Base-by-base conservation (phyloP, 495 filamentous ascomycete genomes). In the Cercophora newfieldiana region DNA sequence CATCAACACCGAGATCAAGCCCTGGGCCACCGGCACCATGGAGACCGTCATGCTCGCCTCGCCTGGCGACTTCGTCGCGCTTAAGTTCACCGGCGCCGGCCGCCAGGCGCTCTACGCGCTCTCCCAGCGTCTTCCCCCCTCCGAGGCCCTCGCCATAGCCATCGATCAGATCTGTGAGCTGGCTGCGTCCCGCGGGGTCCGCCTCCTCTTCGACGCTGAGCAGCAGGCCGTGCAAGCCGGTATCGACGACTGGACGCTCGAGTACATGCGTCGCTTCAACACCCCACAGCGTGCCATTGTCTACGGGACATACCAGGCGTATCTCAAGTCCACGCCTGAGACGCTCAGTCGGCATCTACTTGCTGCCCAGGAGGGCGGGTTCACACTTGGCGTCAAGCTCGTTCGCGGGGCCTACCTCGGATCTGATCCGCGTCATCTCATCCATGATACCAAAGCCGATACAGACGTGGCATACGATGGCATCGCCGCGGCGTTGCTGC, bases 21-120 rank as follows among this genome's bases (percentile, higher is more conserved):
- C 81, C 29, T 97, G 93, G 93, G 80, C 86, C 33, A 81, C 86
- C 44, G 91, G 92, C 4, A 91, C 90, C 4, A 68, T 94, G 60
- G 85, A 89, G 67, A 95, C 92, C 0, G 88, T 97, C 6, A 79
- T 85, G 18, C 88, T 96, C 79, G 85, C 90, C 0, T 81, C 83
- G 44, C 81, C 85, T 7, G 91, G 90, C 6, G 93, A 97, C 71
- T 97, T 93, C 72, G 88, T 97, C 30, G 93, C 91, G 1, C 76
- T 97, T 61, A 98, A 98, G 83, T 95, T 95, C 78, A 94, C 91
- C 21, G 94, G 94, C n/a, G 93, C 94, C 66, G 94, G 94, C 18
- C 80, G 80, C n/a, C 87, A 89, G 66, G 91, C 90, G 0, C 82
- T 96, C 24, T 79, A 85, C 55, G 80, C 82, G 26, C 80, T 96